Evolutionary conservation across 306 rosid species (phyloP), one percentile per base, ranked within the genome.

Genomic region (Morella rubra): DNA sequence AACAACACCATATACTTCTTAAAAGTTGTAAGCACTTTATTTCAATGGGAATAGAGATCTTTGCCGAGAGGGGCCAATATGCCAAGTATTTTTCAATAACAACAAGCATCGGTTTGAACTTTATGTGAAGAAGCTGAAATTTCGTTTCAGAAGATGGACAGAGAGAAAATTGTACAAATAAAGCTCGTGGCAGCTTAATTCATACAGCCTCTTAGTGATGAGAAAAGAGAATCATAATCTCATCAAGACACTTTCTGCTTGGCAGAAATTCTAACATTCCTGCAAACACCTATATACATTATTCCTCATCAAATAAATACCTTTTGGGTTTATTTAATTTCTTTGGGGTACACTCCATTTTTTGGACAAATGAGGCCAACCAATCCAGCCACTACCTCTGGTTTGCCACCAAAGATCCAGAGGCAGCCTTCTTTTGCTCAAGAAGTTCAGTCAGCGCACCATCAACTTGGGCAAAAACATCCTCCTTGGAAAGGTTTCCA

Each of bases 391-490:
- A 77, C 51, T 75, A 55, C 46, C 62, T 70, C 61, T 59, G 76
- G 81, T 88, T 87, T 77, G 88, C 87, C 10, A 85, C 89, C 75
- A 87, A 49, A 68, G 90, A 90, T 73, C 78, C 86, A 51, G 85
- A 76, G 73, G 89, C 73, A 71, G 81, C 79, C 78, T 85, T 79
- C 83, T 85, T 84, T 24, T 77, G 85, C 82, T 85, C 94, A 32
- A 85, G 50, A 79, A 94, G 91, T 56, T 70, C 78, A 41, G 83
- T 40, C 61, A 94, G 84, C 14, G 76, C 84, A 20, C 65, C 69
- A 62, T 94, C 97, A 73, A 94, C 86, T 86, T 90, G 87, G 55
- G 83, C 78, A 85, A 87, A 91, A 81, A 94, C 97, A 60, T 85
- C 90, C 47, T 83, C 89, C 91, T 90, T 92, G 10, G 90, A 44